Base-by-base conservation (phyloP, 768 basidiomycete species). In the Lentinus brumalis region DNA sequence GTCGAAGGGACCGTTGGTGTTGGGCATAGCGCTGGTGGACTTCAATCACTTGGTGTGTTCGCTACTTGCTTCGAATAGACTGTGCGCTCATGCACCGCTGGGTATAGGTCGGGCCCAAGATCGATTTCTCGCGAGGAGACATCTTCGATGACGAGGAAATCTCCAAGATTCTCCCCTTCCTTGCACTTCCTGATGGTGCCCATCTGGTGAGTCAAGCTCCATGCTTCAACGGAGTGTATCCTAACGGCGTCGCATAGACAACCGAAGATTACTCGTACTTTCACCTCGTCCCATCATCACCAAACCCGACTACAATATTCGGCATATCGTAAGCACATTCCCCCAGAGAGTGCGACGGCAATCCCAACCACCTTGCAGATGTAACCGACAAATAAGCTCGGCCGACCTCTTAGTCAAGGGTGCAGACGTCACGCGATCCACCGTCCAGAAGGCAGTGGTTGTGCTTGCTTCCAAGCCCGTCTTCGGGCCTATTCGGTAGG, bases 211-310 rank as follows among this genome's bases (percentile, higher is more conserved):
- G 88, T 76, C 41, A 39, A 50, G 38, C 56, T 29, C 42, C 16
- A 62, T 51, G 10, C 10, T 46, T 47, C n/a, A 42, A 59, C 70
- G 46, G 2, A 62, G 21, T 65, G 54, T 64, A 39, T 29, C 31
- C 44, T 42, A 51, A 50, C 49, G 18, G 18, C 52, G 67, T 66
- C 64, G 50, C 16, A 7, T 67, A 94, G 91, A 89, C 86, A 65
- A 78, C 86, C 18, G 96, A 98, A 78, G 97, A 99, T 71, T 98
- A 98, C 71, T 93, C 92, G 0, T 98, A 98, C 74, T 99, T 99
- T 70, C 94, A 96, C 70, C 76, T 96, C 30, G 91, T 93, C 8
- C 89, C 90, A 3, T 60, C 85, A 12, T 82, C 86, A 10, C 83
- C 83, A 0, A 84, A 81, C 62, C 86, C 91, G 1, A 84, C 83